These are phyloP conservation scores for Eucalyptus tenuipes DNA, from an alignment of 345 rosid genomes.

Conservation along the genomic window DNA sequence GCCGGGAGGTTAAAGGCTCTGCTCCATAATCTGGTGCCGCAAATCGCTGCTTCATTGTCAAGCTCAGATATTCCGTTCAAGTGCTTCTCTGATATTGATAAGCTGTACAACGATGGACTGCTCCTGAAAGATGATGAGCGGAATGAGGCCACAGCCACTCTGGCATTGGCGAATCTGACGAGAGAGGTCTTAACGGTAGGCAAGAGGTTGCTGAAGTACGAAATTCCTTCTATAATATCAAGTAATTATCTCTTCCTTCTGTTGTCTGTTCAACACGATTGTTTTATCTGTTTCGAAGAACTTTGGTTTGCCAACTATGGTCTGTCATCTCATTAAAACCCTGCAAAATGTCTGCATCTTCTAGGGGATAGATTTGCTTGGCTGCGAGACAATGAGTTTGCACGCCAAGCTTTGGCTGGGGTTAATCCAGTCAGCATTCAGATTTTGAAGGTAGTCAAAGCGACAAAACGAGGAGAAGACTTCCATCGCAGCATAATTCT, in stretches of 20 bases:
- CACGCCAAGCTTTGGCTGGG: conserved; percentile 88
- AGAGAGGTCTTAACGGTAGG: conserved; percentile 41
- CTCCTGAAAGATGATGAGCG: conserved; percentile 38
- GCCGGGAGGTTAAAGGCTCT: conserved; percentile 82
- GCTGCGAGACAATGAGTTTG: conserved; percentile 88
- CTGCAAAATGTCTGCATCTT: background rate
- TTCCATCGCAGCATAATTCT: background rate
- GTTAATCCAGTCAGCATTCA: conserved; percentile 85
- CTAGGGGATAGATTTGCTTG: conserved; percentile 90
- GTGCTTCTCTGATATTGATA: conserved; percentile 91
- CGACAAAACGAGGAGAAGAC: background rate
- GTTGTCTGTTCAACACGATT: background rate
- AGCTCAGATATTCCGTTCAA: conserved; percentile 69
- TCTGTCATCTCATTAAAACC: background rate
- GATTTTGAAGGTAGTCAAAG: conserved; percentile 38
- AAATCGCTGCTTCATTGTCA: conserved; percentile 65
- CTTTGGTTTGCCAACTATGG: background rate
- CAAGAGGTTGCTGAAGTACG: conserved; percentile 53
- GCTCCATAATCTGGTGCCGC: conserved; percentile 87
- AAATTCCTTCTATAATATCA: conserved; percentile 69
- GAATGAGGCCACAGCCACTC: conserved; percentile 2
- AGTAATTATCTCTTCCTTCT: conserved; percentile 15
- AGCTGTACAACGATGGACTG: conserved; percentile 49
- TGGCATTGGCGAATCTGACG: conserved; percentile 15
- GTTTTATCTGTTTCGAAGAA: background rate